Evolutionary conservation across 1,284 basidiomycete species (phyloP).

Genomic region (Heterobasidion parviporum): DNA sequence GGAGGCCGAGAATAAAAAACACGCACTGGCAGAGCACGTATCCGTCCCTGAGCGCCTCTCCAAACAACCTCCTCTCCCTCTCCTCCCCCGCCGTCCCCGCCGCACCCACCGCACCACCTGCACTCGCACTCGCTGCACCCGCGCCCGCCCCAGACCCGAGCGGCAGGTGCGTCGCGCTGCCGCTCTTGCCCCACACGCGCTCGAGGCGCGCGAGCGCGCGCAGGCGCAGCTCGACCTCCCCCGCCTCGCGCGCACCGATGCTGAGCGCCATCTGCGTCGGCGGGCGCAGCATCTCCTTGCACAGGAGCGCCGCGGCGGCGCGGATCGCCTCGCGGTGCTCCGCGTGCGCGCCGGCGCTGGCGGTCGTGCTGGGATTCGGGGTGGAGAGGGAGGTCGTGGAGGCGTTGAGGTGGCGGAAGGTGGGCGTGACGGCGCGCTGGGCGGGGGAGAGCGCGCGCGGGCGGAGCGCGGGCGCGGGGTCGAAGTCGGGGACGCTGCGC

Average conservation of each 20-base stretch:
- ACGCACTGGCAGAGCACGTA: slow-evolving; percentile 83
- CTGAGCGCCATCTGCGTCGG: slow-evolving; percentile 42
- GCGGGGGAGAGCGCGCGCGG: background rate
- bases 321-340: slow-evolving; percentile 59
- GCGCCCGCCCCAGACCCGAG: background rate
- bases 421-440: slow-evolving; percentile 13
- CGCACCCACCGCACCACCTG: background rate
- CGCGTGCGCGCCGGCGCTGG: slow-evolving; percentile 28
- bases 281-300: slow-evolving; percentile 48
- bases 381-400: slow-evolving; percentile 42
- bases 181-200: slow-evolving; percentile 61
- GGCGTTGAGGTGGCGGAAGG: slow-evolving; percentile 36
- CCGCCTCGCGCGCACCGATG: slow-evolving; percentile 46
- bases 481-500: slow-evolving; percentile 36
- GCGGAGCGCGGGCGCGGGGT: slow-evolving; percentile 13
- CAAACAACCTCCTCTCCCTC: slow-evolving; percentile 62
- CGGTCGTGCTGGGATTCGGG: no score
- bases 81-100: slow-evolving; percentile 57
- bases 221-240: slow-evolving; percentile 65
- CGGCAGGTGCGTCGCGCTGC: slow-evolving; percentile 2
- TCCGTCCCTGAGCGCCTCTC: slow-evolving; percentile 73
- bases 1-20: no score
- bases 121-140: slow-evolving; percentile 29
- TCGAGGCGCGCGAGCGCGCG: slow-evolving; percentile 56
- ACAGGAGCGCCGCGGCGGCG: slow-evolving; percentile 49